These are phyloP conservation scores for Halocafeteria seosinensis DNA, from an alignment of 108 stramenopile species.

Conservation along the genomic window DNA sequence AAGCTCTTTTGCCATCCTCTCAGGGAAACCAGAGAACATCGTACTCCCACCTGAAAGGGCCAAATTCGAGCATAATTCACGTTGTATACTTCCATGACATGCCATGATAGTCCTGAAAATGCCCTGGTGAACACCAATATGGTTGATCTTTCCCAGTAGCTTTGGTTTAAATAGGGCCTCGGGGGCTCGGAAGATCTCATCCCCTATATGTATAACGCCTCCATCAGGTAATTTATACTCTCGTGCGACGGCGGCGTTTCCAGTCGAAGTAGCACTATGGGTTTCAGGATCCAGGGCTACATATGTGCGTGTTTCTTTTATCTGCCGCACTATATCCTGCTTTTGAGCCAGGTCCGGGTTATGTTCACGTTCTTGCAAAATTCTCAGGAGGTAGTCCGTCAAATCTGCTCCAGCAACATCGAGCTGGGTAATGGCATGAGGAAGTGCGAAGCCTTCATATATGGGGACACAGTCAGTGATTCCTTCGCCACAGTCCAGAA, in stretches of 20 bases:
- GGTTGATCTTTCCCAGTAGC: slow-evolving; percentile 79
- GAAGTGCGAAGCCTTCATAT: slow-evolving; percentile 42
- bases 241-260: slow-evolving; percentile 43
- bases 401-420: slow-evolving; percentile 46
- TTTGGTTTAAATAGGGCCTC: slow-evolving; percentile 55
- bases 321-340: slow-evolving; percentile 43
- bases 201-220: slow-evolving; percentile 39
- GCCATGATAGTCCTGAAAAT: slow-evolving; percentile 99
- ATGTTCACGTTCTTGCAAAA: slow-evolving; percentile 43
- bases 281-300: slow-evolving; percentile 43
- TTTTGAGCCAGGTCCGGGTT: slow-evolving; percentile 41
- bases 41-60: slow-evolving; percentile 47
- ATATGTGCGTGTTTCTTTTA: slow-evolving; percentile 50
- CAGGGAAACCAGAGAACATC: slow-evolving; percentile 91
- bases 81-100: slow-evolving; percentile 97
- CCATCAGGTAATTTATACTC: slow-evolving; percentile 44
- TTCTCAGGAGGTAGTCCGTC: slow-evolving; percentile 44
- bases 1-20: slow-evolving; percentile 98
- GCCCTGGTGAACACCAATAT: slow-evolving; percentile 82
- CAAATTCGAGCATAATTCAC: slow-evolving; percentile 50
- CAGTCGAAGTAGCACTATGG: slow-evolving; percentile 40
- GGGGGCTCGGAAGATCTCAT: slow-evolving; percentile 43
- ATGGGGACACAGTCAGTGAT: slow-evolving; percentile 47
- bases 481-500: slow-evolving; percentile 46
- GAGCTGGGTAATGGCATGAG: slow-evolving; percentile 38